Evolutionary conservation across 768 basidiomycete species (phyloP), one percentile per base, ranked within the genome.

Genomic region (Sporobolomyces phaffii): DNA sequence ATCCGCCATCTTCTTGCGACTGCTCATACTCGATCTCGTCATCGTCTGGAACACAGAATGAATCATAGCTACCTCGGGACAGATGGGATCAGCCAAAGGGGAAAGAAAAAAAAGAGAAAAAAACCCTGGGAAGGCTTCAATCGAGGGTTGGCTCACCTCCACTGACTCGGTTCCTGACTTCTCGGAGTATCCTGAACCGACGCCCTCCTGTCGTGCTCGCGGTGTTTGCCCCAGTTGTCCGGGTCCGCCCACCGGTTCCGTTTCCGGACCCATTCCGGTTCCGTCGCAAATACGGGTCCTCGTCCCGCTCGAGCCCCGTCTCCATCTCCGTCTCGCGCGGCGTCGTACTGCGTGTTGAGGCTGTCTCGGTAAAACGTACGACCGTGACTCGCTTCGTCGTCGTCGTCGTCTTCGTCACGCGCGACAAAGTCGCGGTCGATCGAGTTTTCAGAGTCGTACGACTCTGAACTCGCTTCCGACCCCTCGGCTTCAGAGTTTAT

Each of bases 351-450:
- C n/a, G 51, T 64, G 28, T 54, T 50, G 14, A 72, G 45, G 18
- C 59, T 52, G 17, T 68, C 60, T 9, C 53, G 52, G 29, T 65
- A 64, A 40, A 68, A 68, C 49, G 22, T 29, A n/a, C n/a, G n/a
- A n/a, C n/a, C n/a, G 3, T 43, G 56, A n/a, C 54, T 41, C 10
- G 31, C 56, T 34, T 33, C 53, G 31, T 58, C 43, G 22, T 20
- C 11, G 15, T 60, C 28, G 48, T 54, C 63, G 44, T 58, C 68
- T 22, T 43, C 68, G 22, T 54, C 54, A 33, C 61, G 38, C 2
- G 63, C 65, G 45, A 72, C 70, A 33, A 72, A 72, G 5, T 58
- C 45, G 18, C 70, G 52, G 26, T 72, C 70, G 48, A 58, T 57
- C 63, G 70, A 72, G 45, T 72, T 47, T 44, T 67, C 70, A 5